Conservation (phyloP, 306 rosid genomes). For the Urtica urens region DNA sequence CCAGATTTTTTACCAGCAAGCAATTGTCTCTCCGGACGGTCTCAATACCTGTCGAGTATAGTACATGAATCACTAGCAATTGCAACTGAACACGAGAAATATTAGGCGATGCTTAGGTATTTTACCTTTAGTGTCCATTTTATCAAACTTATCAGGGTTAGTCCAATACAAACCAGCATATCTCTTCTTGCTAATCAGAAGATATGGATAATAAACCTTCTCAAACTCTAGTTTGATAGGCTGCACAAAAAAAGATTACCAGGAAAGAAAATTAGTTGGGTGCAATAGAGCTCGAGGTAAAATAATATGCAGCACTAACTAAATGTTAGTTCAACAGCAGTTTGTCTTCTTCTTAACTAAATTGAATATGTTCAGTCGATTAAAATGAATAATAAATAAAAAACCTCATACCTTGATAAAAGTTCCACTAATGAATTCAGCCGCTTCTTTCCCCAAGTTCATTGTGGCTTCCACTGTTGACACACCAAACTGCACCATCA, state of each 20-base stretch:
- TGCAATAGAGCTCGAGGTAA: background rate
- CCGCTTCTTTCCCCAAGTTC: slow-evolving; percentile 90
- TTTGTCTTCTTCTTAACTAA: no score
- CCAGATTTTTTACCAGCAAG: slow-evolving; percentile 90
- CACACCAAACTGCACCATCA: slow-evolving; percentile 96
- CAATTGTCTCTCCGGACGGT: slow-evolving; percentile 97
- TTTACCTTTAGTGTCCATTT: slow-evolving; percentile 98
- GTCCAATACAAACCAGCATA: slow-evolving; percentile 97
- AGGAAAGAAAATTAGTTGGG: background rate
- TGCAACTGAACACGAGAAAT: background rate
- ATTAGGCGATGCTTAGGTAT: slow-evolving; percentile 11
- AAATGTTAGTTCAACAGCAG: no score
- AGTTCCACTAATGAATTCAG: slow-evolving; percentile 75
- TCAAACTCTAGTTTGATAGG: slow-evolving; percentile 98
- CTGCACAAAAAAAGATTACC: slow-evolving; percentile 36
- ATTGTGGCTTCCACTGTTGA: slow-evolving; percentile 67
- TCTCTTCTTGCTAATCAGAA: slow-evolving; percentile 94
- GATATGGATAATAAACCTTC: slow-evolving; percentile 89
- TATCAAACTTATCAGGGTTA: slow-evolving; percentile 60
- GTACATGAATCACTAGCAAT: background rate
- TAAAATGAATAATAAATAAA: no score
- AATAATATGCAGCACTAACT: background rate
- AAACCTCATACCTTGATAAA: slow-evolving; percentile 49
- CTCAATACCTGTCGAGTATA: slow-evolving; percentile 62
- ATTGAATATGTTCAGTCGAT: no score